Base-by-base conservation (phyloP, 768 basidiomycete species). In the Boletales sp. region DNA sequence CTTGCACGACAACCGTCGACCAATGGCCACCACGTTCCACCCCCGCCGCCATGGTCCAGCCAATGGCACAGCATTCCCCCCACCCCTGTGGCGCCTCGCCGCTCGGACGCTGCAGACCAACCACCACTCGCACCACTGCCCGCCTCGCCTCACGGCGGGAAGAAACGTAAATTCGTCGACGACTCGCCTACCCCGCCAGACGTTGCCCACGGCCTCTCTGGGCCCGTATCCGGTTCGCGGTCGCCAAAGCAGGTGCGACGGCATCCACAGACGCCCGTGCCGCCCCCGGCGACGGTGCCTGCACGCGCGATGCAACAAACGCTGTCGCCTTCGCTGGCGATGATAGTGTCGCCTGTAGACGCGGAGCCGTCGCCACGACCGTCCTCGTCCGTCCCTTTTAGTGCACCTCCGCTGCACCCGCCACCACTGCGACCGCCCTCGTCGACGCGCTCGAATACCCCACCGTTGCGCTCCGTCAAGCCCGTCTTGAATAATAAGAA, bases 91-190 rank as follows among this genome's bases (percentile, higher is more conserved):
- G 48, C 45, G 11, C 17, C 58, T 32, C 60, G 47, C 10, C 65
- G 47, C 13, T 63, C 65, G 2, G 67, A 67, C 51, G 62, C 47
- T 0, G 56, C 64, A 37, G 66, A 66, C n/a, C 54, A 49, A 7
- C 30, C 50, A 36, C 51, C 18, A 36, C 51, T 17, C 11, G 14
- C 51, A 32, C 43, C 47, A 4, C 62, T 50, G 15, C 57, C 65
- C 14, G n/a, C 45, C 2, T 68, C 67, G 4, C 67, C 67, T 1
- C 66, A 70, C 17, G 58, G 56, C 3, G 68, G 62, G 9, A 68
- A 69, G 60, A 68, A 68, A 47, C 67, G 67, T 11, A 68, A 68
- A 43, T 68, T 70, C 29, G 64, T 55, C 10, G 68, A 70, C 27
- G 67, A 70, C 51, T 63, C 66, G 11, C 66, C 66, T 6, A 49